Evolutionary conservation across 2,329 filamentous ascomycete genomes (phyloP).

Genomic region (Claviceps digitariae): DNA sequence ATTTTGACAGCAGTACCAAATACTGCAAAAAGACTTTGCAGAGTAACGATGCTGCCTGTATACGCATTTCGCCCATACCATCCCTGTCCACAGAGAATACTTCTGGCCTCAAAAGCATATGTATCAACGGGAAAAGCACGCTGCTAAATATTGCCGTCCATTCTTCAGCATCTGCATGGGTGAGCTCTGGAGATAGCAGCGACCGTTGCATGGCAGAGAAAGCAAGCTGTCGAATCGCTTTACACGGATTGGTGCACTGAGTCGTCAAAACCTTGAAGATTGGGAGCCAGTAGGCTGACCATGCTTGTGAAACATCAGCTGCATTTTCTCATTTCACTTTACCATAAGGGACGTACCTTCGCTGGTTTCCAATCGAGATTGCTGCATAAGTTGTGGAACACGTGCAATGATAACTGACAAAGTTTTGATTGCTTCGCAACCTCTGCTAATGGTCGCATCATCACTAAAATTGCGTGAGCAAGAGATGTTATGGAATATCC

Average conservation of each 20-base stretch:
- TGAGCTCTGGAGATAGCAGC: conserved; percentile 71
- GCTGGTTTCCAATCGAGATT: conserved; percentile 78
- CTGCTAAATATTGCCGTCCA: conserved; percentile 94
- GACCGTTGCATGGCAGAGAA: conserved; percentile 77
- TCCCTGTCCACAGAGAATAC: conserved; percentile 81
- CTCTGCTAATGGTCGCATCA: conserved; percentile 53
- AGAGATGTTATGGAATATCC: neutral
- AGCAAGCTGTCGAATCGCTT: conserved; percentile 80
- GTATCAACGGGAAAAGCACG: conserved; percentile 83
- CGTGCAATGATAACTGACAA: conserved; percentile 71
- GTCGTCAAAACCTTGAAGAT: conserved; percentile 79
- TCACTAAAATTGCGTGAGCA: conserved; percentile 11
- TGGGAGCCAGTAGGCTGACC: conserved; percentile 95
- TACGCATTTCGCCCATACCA: conserved; percentile 90
- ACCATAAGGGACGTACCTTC: conserved; percentile 44
- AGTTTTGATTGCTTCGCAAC: conserved; percentile 66
- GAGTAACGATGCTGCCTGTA: conserved; percentile 79
- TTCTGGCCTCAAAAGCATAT: conserved; percentile 80
- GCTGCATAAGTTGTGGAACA: conserved; percentile 76
- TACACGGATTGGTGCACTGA: conserved; percentile 89
- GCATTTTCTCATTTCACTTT: neutral
- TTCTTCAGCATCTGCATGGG: conserved; percentile 70
- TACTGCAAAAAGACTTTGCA: conserved; percentile 96
- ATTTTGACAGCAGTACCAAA: conserved; percentile 68
- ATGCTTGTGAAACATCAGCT: conserved; percentile 42